Evolutionary conservation across 768 basidiomycete genomes (phyloP), one percentile per base, ranked within the genome.

Genomic region (Calocybe gangraenosa): DNA sequence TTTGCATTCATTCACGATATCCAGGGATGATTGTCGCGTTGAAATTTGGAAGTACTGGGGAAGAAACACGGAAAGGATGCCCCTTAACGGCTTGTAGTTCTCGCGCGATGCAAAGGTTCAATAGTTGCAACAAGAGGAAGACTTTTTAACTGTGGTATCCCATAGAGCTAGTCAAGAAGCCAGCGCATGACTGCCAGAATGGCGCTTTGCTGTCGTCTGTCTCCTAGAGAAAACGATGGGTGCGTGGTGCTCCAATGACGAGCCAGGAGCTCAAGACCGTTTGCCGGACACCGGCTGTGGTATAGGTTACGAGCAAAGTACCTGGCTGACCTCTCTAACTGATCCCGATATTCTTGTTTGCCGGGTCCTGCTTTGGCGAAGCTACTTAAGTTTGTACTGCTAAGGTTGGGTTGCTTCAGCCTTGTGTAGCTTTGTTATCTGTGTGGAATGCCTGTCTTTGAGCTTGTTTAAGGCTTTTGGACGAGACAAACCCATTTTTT

Each of bases 181-280:
- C 35, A 37, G 22, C 44, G 15, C n/a, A 38, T 22, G n/a, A 35
- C 37, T 28, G 44, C 35, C 9, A 45, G 20, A 18, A 35, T 34
- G 4, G 35, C 25, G n/a, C 30, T 35, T 38, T 37, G 44, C 36
- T 45, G 19, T 45, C 44, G 19, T 45, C 36, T 14, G 4, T 38
- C n/a, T 34, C 44, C 44, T 45, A 37, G 37, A 45, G 37, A 23
- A 45, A 45, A 19, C 37, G 44, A 20, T 45, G 37, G 22, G 15
- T 15, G 7, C 14, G 22, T 17, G 14, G 32, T 3, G 15, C 37
- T 17, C 30, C 17, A 9, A 28, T 17, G 5, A 45, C 37, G 13
- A 45, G 13, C 44, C 44, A 45, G 17, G 35, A 37, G 37, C 44
- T 45, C 22, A 45, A 36, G 20, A 45, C 31, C 25, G 44, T 45